Conservation (phyloP, 2,329 filamentous ascomycete genomes). For the Arthroderma uncinatum region DNA sequence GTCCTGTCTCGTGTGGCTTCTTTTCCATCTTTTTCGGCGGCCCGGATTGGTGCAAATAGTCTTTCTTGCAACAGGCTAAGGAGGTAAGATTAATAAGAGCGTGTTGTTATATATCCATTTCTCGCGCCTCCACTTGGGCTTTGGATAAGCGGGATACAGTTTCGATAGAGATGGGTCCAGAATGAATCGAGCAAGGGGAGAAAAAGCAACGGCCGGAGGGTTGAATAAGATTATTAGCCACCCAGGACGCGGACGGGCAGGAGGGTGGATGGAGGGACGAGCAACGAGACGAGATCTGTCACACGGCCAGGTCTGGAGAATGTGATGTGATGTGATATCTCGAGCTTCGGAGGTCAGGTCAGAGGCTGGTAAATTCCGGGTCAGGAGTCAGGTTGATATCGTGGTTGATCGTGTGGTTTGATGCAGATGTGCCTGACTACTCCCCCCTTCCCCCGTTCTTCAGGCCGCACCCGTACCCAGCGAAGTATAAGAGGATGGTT, state of each 20-base stretch:
- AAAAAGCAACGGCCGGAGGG: neutral
- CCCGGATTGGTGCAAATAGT: neutral
- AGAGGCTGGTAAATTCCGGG: no score
- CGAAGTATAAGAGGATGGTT: neutral
- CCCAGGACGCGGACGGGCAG: neutral
- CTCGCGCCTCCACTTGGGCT: neutral
- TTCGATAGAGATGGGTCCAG: neutral
- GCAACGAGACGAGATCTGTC: slow-evolving; percentile 3
- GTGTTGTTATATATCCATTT: slow-evolving; percentile 2
- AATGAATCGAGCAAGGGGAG: neutral
- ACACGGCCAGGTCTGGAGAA: neutral
- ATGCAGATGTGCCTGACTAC: slow-evolving; percentile 2
- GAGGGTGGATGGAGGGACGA: neutral
- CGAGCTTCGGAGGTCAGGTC: neutral
- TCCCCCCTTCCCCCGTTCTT: neutral
- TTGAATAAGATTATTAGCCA: slow-evolving; percentile 3
- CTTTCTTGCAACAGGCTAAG: neutral
- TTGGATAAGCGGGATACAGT: neutral
- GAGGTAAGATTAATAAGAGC: neutral
- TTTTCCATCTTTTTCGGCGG: neutral
- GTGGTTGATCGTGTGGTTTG: slow-evolving; percentile 1
- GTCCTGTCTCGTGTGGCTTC: neutral
- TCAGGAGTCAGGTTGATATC: neutral
- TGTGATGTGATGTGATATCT: slow-evolving; percentile 1
- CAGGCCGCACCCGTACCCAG: neutral